Base-by-base conservation (phyloP, 306 rosid species). In the Vigna reflexopilosa region DNA sequence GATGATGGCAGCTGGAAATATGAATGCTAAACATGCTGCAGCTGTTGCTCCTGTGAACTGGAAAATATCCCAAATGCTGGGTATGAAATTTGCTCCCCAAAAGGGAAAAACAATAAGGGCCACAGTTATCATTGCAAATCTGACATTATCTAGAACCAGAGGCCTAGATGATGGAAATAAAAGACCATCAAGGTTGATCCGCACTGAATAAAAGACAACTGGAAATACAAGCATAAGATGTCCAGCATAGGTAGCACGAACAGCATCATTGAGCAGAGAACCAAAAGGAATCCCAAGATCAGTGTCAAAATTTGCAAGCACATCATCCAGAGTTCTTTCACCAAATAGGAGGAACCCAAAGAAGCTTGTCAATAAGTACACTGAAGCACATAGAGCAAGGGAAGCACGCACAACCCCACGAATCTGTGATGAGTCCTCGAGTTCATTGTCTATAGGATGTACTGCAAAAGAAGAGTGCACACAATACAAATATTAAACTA, bases 161-260 rank as follows among this genome's bases (percentile, higher is more conserved):
- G 93, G 91, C 77, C 88, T 88, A 42, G 93, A 77, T 24, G 90
- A 77, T 61, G 98, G 69, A 82, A 91, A 93, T 69, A 93, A 19
- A 55, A 91, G 95, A 52, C 91, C 93, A 40, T 93, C 98, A 75
- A 93, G 65, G 81, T 91, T 93, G 90, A 91, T 80, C 57, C 98
- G 73, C 55, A 93, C 79, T 1, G 95, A 91, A 76, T 69, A 90
- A 81, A 93, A 93, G 75, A 93, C 95, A 24, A 93, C 86, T 1
- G 98, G 97, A 72, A 93, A 91, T 26, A 93, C 98, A 70, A 93
- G 97, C 86, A 93, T 79, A 50, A 93, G 97, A 74, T 93, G 98
- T n/a, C 93, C 98, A 26, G 92, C 97, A 75, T 93, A 93, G 88
- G 95, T 89, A 14, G 88, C 85, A 34, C 98, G 97, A 55, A 93